Conservation (phyloP, 1,284 basidiomycete species). For the Austroboletus niveus region DNA sequence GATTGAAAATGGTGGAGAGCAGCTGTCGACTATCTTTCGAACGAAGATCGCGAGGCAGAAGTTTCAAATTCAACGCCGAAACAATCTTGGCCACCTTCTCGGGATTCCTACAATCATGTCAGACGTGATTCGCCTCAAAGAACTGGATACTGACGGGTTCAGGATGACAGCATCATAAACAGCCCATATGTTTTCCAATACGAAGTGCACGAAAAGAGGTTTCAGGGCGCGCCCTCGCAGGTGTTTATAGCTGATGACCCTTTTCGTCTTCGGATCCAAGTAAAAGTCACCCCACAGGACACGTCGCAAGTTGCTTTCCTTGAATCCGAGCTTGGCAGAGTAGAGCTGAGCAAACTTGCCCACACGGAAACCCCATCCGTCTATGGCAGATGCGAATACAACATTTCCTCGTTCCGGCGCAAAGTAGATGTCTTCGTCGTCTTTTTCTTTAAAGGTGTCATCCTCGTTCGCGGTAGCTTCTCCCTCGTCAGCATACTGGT, state of each 20-base stretch:
- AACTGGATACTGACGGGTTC: slow-evolving; percentile 69
- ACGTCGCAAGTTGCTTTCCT: slow-evolving; percentile 82
- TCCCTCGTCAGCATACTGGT: slow-evolving; percentile 61
- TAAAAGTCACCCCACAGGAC: slow-evolving; percentile 99
- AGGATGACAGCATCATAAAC: slow-evolving; percentile 88
- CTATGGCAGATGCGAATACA: slow-evolving; percentile 93
- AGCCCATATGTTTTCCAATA: slow-evolving; percentile 96
- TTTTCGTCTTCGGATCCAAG: slow-evolving; percentile 95
- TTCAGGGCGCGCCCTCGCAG: slow-evolving; percentile 85
- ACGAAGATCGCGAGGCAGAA: slow-evolving; percentile 87
- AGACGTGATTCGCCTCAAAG: slow-evolving; percentile 31
- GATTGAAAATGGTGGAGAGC: slow-evolving; percentile 85
- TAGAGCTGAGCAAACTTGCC: slow-evolving; percentile 94
- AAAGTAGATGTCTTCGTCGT: slow-evolving; percentile 98
- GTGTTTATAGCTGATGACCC: slow-evolving; percentile 90
- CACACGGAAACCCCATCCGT: slow-evolving; percentile 97
- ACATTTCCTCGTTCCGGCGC: slow-evolving; percentile 96
- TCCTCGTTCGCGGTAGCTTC: slow-evolving; percentile 57
- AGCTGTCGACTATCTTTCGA: slow-evolving; percentile 88
- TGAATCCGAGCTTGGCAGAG: slow-evolving; percentile 88
- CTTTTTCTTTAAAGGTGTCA: slow-evolving; percentile 85
- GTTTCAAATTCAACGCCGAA: slow-evolving; percentile 77
- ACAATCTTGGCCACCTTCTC: slow-evolving; percentile 93
- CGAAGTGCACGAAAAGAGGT: slow-evolving; percentile 98
- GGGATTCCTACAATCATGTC: slow-evolving; percentile 70